Conservation (phyloP, 2,329 filamentous ascomycete genomes). For the Bipolaris cookei region DNA sequence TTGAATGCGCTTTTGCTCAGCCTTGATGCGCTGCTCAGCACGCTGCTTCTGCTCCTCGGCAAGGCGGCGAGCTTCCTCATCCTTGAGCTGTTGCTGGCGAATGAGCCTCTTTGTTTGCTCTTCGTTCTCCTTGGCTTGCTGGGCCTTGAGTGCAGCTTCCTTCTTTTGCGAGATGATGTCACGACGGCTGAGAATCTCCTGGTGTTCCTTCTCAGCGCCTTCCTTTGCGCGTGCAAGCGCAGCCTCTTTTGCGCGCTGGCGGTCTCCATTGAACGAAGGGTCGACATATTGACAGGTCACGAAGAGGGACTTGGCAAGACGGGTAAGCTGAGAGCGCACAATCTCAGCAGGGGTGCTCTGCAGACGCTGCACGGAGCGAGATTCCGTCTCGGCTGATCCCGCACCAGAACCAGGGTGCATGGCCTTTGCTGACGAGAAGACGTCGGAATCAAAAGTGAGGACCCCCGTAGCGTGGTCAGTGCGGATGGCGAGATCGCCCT, state of each 20-base stretch:
- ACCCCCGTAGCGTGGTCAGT: constrained; percentile 95
- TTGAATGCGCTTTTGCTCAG: constrained; percentile 52
- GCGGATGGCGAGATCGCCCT: constrained; percentile 94
- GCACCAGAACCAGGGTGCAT: constrained; percentile 81
- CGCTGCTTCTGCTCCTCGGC: constrained; percentile 92
- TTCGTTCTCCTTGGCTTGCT: constrained; percentile 89
- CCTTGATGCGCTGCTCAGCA: constrained; percentile 84
- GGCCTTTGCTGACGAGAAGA: constrained; percentile 96
- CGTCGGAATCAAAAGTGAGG: constrained; percentile 95
- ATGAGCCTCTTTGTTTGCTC: constrained; percentile 87
- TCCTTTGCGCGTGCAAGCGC: constrained; percentile 82
- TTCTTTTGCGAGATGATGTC: constrained; percentile 96
- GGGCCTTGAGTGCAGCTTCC: constrained; percentile 87
- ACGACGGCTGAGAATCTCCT: constrained; percentile 82
- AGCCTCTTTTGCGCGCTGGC: constrained; percentile 76
- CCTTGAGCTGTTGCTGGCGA: constrained; percentile 84
- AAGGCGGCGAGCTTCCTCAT: constrained; percentile 87
- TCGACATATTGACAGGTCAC: constrained; percentile 97
- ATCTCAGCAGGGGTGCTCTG: constrained; percentile 99
- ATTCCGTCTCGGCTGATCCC: constrained; percentile 86
- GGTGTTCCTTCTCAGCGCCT: constrained; percentile 90
- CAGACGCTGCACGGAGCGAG: constrained; percentile 85
- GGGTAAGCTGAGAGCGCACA: constrained; percentile 90
- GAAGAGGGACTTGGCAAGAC: constrained; percentile 88
- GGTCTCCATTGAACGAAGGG: constrained; percentile 81